A percentile compares a stretch with the other conserved stretches of the same genome.
These are phyloP conservation scores for Clavariopsis aquatica DNA, from an alignment of 495 filamentous ascomycete genomes.

Conservation along the genomic window DNA sequence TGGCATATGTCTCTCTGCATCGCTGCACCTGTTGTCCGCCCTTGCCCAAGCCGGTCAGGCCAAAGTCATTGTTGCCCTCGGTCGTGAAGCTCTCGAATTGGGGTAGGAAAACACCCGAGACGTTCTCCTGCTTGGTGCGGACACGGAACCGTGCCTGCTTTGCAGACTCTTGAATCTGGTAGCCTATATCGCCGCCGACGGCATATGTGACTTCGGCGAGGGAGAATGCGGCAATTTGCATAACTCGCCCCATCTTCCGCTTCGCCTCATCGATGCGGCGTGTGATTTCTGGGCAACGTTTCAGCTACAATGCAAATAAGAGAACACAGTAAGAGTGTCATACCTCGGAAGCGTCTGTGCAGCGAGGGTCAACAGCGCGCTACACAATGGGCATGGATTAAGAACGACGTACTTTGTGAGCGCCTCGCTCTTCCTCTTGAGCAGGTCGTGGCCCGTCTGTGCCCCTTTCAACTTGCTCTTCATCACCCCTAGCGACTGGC, in stretches of 20 bases:
- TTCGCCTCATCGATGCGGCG: conserved; percentile 97
- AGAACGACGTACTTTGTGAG: conserved; percentile 45
- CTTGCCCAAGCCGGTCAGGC: conserved; percentile 91
- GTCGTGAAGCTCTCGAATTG: conserved; percentile 85
- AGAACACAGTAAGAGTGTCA: conserved; percentile 11
- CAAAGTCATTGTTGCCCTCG: conserved; percentile 94
- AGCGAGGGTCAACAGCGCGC: conserved; percentile 6
- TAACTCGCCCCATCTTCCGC: conserved; percentile 98
- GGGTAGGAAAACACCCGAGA: conserved; percentile 91
- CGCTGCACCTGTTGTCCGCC: conserved; percentile 95
- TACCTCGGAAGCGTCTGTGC: conserved; percentile 82
- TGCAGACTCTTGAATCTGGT: conserved; percentile 95
- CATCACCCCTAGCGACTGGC: conserved; percentile 95
- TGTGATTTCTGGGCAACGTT: conserved; percentile 72
- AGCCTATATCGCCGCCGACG: conserved; percentile 91
- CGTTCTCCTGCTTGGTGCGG: conserved; percentile 95
- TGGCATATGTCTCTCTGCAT: conserved; percentile 94
- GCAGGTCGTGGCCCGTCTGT: conserved; percentile 50
- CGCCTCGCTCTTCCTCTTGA: conserved; percentile 51
- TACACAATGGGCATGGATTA: neutral
- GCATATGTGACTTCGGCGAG: conserved; percentile 98
- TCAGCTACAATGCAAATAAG: conserved; percentile 19
- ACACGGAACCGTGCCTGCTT: conserved; percentile 89
- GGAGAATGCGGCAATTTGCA: conserved; percentile 98
- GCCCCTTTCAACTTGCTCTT: conserved; percentile 98